Base-by-base conservation (phyloP, 768 basidiomycete genomes). In the Russula virescens region DNA sequence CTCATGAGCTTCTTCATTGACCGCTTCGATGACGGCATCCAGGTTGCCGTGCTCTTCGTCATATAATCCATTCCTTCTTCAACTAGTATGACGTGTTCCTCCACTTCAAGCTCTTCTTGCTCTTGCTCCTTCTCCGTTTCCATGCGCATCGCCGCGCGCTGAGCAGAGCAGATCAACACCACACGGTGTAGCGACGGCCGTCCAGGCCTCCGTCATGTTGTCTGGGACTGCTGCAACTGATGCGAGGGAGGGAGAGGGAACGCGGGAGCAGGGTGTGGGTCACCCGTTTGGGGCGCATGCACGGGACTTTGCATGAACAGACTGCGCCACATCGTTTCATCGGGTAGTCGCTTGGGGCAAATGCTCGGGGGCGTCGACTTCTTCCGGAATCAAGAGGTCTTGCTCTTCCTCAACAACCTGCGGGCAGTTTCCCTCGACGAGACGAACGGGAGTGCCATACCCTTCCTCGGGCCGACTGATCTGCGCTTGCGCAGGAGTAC, bases 371-470 rank as follows among this genome's bases (percentile, higher is more conserved):
- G 70, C 70, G 71, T 81, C 79, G 19, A 88, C 80, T 57, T 85
- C 82, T 69, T 90, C 88, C 19, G 89, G 74, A 60, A 90, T 88
- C 47, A 89, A 80, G 40, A 89, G 81, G 61, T 88, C 88, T 55
- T 76, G 78, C 35, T 84, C 88, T 60, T 88, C 87, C 67, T 88
- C 82, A 0, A 88, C 80, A 7, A 89, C 86, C 19, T 81, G 80
- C 4, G 87, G 87, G 66, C 83, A 75, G 58, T 86, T 77, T 23
- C 84, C 85, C 38, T n/a, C n/a, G n/a, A n/a, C n/a, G n/a, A n/a
- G n/a, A n/a, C n/a, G n/a, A n/a, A n/a, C n/a, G n/a, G n/a, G 73
- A 19, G 73, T 71, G 19, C 71, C 70, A 5, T 79, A 77, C 16
- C 81, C 80, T 49, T 78, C 77, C 13, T 79, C 77, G 34, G 76